Evolutionary conservation across 345 rosid genomes (phyloP), one percentile per base, ranked within the genome.

Genomic region (Hibiscus trionum): DNA sequence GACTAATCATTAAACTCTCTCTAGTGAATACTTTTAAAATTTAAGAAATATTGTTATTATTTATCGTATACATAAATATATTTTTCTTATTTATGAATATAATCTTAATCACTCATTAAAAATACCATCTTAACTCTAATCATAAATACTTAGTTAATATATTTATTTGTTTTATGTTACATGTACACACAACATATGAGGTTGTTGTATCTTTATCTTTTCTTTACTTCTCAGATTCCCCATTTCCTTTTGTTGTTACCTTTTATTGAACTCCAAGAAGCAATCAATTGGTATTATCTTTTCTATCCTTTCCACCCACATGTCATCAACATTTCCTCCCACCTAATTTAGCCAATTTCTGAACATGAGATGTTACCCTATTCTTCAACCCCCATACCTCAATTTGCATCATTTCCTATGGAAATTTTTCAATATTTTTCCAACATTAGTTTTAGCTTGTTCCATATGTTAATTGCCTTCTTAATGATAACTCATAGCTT

Each of bases 141-240:
- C 39, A 16, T 50, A 49, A 49, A 50, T 50, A 16, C 56, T 14
- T 16, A 16, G 0, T 52, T 16, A 52, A 52, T 15, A 5, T 4
- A 4, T 52, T 52, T 5, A 5, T 42, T 42, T 42, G 11, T 42
- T 39, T 42, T 42, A 1, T 42, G 46, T 15, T 15, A 16, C 3
- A 52, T 52, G 17, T 5, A 16, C 6, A 55, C 11, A 58, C 47
- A 66, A 63, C 64, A 7, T 67, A 64, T 68, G 15, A 6, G 29
- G 58, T 62, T 70, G 56, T 12, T 46, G 11, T 58, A 10, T 4
- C 27, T 64, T 71, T 72, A 64, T 56, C 77, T 57, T 85, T 85
- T 80, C 87, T 83, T 86, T 68, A 66, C 90, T 85, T 79, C 84
- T 52, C 89, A 81, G 83, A 50, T 47, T 85, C 84, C 74, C 81